phyloP scores from a whole-genome alignment of 768 basidiomycete genomes.

The Imleria badia region DNA sequence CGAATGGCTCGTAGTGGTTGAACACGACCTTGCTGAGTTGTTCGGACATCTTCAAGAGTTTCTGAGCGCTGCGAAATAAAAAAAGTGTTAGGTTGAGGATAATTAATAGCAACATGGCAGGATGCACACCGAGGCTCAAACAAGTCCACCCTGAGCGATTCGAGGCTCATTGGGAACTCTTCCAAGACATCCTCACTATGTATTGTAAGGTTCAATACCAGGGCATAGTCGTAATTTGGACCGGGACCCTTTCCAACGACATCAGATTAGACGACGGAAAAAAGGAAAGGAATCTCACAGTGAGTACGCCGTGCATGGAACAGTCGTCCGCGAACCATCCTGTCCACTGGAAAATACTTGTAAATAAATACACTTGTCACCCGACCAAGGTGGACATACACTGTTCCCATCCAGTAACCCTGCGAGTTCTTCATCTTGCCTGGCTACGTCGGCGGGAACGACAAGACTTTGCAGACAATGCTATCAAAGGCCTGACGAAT shows the following conservation, averaged over 20 bases:
- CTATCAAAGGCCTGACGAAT: background rate
- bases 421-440: slow-evolving; percentile 19
- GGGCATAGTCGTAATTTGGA: slow-evolving; percentile 12
- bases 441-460: slow-evolving; percentile 16
- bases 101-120: too few relatives aligned
- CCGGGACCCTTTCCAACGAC: slow-evolving; percentile 8
- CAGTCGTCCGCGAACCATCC: slow-evolving; percentile 25
- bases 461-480: slow-evolving; percentile 6
- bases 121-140: slow-evolving; percentile 24
- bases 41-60: slow-evolving; percentile 16
- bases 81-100: background rate
- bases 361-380: background rate
- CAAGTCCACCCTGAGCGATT: slow-evolving; percentile 10
- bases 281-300: slow-evolving; percentile 8
- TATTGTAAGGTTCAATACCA: slow-evolving; percentile 12
- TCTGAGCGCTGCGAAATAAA: slow-evolving; percentile 19
- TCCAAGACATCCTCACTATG: background rate
- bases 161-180: slow-evolving; percentile 11
- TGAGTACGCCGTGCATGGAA: slow-evolving; percentile 13
- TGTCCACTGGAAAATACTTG: slow-evolving; percentile 12
- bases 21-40: slow-evolving; percentile 30
- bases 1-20: slow-evolving; percentile 37
- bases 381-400: slow-evolving; percentile 1
- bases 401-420: slow-evolving; percentile 4
- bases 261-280: background rate